Percentiles rank a stretch among this genome's conserved stretches.
phyloP scores from a whole-genome alignment of 176 grass and related monocot genomes.

The Puccinellia tenuiflora region DNA sequence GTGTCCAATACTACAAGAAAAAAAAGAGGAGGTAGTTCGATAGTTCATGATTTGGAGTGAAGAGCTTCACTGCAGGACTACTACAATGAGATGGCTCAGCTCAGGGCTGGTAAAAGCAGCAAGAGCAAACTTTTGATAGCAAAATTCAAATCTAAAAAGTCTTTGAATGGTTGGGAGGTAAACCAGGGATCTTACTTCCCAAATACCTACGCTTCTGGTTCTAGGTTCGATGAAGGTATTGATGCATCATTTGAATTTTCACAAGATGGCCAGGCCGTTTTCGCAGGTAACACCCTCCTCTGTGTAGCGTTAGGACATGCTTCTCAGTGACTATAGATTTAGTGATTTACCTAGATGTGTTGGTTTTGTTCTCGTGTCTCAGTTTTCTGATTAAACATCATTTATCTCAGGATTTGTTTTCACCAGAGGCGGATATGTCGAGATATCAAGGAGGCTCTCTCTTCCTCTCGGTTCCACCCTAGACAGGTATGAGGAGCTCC shows the following conservation, averaged over 20 bases:
- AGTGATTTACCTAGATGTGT: background rate
- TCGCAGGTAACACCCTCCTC: slow-evolving; percentile 50
- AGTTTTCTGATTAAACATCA: slow-evolving; percentile 2
- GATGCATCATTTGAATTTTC: slow-evolving; percentile 82
- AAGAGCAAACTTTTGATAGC: slow-evolving; percentile 93
- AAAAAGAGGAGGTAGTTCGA: background rate
- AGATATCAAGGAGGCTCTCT: slow-evolving; percentile 83
- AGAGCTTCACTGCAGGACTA: slow-evolving; percentile 59
- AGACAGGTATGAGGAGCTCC: slow-evolving; percentile 59
- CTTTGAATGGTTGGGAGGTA: slow-evolving; percentile 77
- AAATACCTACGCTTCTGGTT: slow-evolving; percentile 49
- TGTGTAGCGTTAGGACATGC: background rate
- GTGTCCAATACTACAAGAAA: background rate
- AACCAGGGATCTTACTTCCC: slow-evolving; percentile 70
- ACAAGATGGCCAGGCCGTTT: slow-evolving; percentile 55
- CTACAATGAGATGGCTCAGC: slow-evolving; percentile 81
- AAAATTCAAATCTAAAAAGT: slow-evolving; percentile 85
- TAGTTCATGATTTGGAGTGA: background rate
- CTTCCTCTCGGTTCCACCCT: slow-evolving; percentile 95
- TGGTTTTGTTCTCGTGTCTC: slow-evolving; percentile 1
- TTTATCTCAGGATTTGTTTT: slow-evolving; percentile 80
- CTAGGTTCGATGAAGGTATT: slow-evolving; percentile 72
- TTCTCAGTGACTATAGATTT: background rate
- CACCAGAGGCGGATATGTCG: slow-evolving; percentile 88
- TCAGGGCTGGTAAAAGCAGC: slow-evolving; percentile 99